Percentiles rank a stretch among this genome's conserved stretches.
These are phyloP conservation scores for Zalaria obscura DNA, from an alignment of 2,329 filamentous ascomycete genomes.

Conservation along the genomic window DNA sequence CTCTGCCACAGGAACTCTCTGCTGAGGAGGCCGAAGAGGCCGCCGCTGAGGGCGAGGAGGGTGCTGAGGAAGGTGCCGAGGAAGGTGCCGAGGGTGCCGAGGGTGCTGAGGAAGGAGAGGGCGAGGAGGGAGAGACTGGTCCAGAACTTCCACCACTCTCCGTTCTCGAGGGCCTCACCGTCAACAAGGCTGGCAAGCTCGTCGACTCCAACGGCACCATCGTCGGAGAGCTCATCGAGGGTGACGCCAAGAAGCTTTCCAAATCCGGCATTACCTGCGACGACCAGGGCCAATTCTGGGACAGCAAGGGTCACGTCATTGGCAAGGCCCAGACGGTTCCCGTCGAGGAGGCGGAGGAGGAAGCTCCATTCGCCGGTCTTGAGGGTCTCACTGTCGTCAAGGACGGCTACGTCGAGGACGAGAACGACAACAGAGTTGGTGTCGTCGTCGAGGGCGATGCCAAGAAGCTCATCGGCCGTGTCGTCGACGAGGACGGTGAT, in stretches of 20 bases:
- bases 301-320: slow-evolving; percentile 38
- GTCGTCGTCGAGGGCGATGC: slow-evolving; percentile 34
- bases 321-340: slow-evolving; percentile 34
- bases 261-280: slow-evolving; percentile 31
- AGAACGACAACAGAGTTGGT: slow-evolving; percentile 36
- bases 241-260: slow-evolving; percentile 38
- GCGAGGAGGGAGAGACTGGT: slow-evolving; percentile 16
- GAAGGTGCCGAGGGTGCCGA: slow-evolving; percentile 18
- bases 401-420: slow-evolving; percentile 34
- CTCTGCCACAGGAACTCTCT: slow-evolving; percentile 29
- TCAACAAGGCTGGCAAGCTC: slow-evolving; percentile 38
- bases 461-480: slow-evolving; percentile 36
- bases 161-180: slow-evolving; percentile 32
- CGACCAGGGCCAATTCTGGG: slow-evolving; percentile 37
- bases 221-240: slow-evolving; percentile 35
- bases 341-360: slow-evolving; percentile 32
- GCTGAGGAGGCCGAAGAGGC: slow-evolving; percentile 18
- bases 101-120: slow-evolving; percentile 17
- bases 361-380: slow-evolving; percentile 35
- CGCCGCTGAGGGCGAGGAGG: slow-evolving; percentile 15
- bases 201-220: slow-evolving; percentile 31
- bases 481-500: slow-evolving; percentile 37
- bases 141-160: slow-evolving; percentile 31
- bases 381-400: slow-evolving; percentile 36
- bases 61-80: slow-evolving; percentile 15